Evolutionary conservation across 2,329 filamentous ascomycete species (phyloP), one percentile per base, ranked within the genome.

Genomic region (Parastagonospora nodorum): DNA sequence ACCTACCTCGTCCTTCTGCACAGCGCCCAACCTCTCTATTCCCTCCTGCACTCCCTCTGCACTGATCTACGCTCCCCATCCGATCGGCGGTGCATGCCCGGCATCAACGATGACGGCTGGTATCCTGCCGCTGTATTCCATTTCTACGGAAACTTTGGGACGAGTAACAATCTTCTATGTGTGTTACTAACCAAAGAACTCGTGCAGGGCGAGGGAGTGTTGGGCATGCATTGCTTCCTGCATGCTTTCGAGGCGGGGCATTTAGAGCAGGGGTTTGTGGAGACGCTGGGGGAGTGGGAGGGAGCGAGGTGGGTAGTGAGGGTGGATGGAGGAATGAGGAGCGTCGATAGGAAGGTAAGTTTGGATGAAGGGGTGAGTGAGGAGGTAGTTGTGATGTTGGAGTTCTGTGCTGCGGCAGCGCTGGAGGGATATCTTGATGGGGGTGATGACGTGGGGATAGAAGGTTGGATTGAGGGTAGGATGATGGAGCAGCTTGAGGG

Each of bases 271-370:
- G 16, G 14, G 19, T 29, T 50, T 16, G 51, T 48, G 1, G 46
- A 48, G 0, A 41, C 61, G 54, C 58, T 61, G 35, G 54, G 51
- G 8, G 47, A 54, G 2, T 59, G 53, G 57, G 35, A 27, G n/a
- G 40, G 31, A 6, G 44, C 14, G 10, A 15, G 8, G 19, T 29
- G 37, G 16, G 37, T 16, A 5, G n/a, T n/a, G n/a, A n/a, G n/a
- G n/a, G n/a, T n/a, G n/a, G n/a, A n/a, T n/a, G n/a, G n/a, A n/a
- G n/a, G n/a, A n/a, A n/a, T n/a, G n/a, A n/a, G n/a, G n/a, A n/a
- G n/a, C n/a, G n/a, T n/a, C n/a, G n/a, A n/a, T n/a, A 29, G 35
- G 15, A 45, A 32, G 27, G 45, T 35, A 10, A 19, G n/a, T n/a
- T n/a, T n/a, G n/a, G n/a, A 46, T 11, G 36, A 28, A 14, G 40